Base-by-base conservation (phyloP, 2,329 filamentous ascomycete species). In the Alternaria sp. region DNA sequence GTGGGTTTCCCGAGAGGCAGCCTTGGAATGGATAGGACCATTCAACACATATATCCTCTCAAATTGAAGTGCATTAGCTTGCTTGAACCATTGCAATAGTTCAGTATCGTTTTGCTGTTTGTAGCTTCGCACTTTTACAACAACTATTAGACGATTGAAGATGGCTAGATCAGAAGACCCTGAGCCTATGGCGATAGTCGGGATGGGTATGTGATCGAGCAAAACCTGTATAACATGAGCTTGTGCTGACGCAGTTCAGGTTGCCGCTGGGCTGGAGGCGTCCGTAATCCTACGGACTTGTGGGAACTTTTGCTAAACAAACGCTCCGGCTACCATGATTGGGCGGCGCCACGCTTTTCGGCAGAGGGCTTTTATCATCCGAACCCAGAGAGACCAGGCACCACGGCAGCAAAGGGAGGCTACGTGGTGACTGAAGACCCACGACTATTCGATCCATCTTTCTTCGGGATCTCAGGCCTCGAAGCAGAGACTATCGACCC, bases 291-390 rank as follows among this genome's bases (percentile, higher is more conserved):
- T 7, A 53, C 62, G 1, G 57, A 64, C 5, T 58, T 78, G 0
- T 78, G 75, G 75, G 60, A 75, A 3, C 62, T 78, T 14, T 75
- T 83, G 1, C 58, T 67, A 15, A 41, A 69, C 0, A 78, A 79
- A 6, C 63, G 67, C 0, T 63, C 78, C 6, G 80, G 77, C 0
- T 66, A 64, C 2, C 74, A 64, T 25, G 56, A 70, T 0, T 69
- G 77, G 2, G 75, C 79, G 1, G 12, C 60, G 20, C 57, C 69
- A 0, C 64, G 82, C 0, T 15, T 81, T 69, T 77, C 75, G 28
- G 12, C 81, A 1, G 30, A 74, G 1, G 78, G 76, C 0, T 82
- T 80, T 61, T 79, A 75, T 28, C 82, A 75, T 58, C 61, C 68
- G 0, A 58, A 70, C 4, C 43, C 43, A 5, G 20, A 59, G 2